These are phyloP conservation scores for Hygrocybe coccinea DNA, from an alignment of 768 basidiomycete genomes.

Conservation along the genomic window DNA sequence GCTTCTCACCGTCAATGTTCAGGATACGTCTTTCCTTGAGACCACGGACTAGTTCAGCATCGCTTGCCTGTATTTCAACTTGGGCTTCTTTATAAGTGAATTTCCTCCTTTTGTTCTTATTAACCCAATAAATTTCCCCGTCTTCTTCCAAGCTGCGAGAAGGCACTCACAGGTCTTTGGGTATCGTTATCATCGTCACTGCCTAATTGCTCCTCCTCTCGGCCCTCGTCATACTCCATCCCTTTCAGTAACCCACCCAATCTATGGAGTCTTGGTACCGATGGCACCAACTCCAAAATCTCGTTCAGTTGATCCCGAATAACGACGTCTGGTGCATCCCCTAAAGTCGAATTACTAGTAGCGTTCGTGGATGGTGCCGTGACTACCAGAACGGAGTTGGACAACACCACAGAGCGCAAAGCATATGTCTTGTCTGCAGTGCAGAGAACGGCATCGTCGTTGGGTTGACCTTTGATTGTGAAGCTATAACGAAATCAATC, in stretches of 20 bases:
- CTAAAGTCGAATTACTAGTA: slow-evolving; percentile 21
- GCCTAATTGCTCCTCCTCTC: slow-evolving; percentile 43
- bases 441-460: slow-evolving; percentile 88
- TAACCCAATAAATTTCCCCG: background rate
- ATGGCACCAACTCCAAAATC: slow-evolving; percentile 73
- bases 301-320: slow-evolving; percentile 81
- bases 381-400: slow-evolving; percentile 80
- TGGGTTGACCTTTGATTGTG: slow-evolving; percentile 69
- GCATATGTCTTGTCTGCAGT: slow-evolving; percentile 75
- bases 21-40: slow-evolving; percentile 69
- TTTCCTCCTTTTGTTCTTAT: slow-evolving; percentile 24
- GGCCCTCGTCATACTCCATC: slow-evolving; percentile 66
- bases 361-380: slow-evolving; percentile 35
- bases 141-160: background rate
- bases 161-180: slow-evolving; percentile 10
- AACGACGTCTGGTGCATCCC: slow-evolving; percentile 44
- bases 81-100: slow-evolving; percentile 60
- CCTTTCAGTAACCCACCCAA: slow-evolving; percentile 58
- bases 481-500: background rate
- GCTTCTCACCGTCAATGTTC: slow-evolving; percentile 54
- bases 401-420: slow-evolving; percentile 80
- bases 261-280: slow-evolving; percentile 73
- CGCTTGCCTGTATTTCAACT: slow-evolving; percentile 74
- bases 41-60: slow-evolving; percentile 61
- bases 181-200: slow-evolving; percentile 18